Evolutionary conservation across 345 rosid species (phyloP).

Genomic region (Sonneratia alba): DNA sequence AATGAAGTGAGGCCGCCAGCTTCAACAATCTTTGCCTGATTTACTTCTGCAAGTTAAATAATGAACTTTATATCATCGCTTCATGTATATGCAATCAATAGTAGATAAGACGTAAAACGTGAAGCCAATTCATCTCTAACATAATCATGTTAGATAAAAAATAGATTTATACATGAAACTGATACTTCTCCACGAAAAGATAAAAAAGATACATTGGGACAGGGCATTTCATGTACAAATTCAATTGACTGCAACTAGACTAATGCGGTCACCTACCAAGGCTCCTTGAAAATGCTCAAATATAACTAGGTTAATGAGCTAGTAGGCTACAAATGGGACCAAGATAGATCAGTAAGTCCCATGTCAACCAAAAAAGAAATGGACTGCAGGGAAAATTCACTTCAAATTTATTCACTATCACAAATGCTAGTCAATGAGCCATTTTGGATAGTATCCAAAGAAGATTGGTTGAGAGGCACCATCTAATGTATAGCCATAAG

Average conservation of each 20-base stretch:
- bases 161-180: not conserved
- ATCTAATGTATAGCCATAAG: not conserved
- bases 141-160: not conserved
- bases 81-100: not conserved
- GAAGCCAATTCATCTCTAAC: not conserved
- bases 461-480: not conserved
- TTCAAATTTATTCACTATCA: not conserved
- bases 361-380: not conserved
- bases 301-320: not conserved
- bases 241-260: not conserved
- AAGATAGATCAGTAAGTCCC: not conserved
- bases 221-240: too few species aligned
- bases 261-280: not conserved
- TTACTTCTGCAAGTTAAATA: constrained; percentile 52
- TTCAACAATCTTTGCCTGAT: constrained; percentile 93
- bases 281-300: not conserved
- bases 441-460: not conserved
- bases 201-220: too few species aligned
- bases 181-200: not conserved
- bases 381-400: not conserved
- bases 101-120: not conserved
- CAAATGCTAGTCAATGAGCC: not conserved
- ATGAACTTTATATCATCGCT: not conserved
- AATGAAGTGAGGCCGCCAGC: constrained; percentile 94
- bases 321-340: not conserved